Percentiles rank a stretch among this genome's conserved stretches.
phyloP scores from a whole-genome alignment of 495 filamentous ascomycete genomes.

The Daldinia childiae region DNA sequence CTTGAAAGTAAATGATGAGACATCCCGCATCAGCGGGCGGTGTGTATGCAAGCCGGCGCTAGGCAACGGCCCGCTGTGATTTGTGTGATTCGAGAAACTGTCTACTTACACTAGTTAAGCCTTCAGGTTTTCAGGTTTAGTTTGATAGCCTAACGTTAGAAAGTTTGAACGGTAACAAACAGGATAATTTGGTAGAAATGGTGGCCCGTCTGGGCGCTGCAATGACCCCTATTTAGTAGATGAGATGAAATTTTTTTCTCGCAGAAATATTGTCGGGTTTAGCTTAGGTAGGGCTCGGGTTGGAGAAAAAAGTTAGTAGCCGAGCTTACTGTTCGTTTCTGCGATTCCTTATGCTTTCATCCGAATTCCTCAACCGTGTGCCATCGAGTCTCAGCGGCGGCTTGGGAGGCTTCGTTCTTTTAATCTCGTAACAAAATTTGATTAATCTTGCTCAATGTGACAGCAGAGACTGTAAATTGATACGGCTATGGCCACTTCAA shows the following conservation, averaged over 20 bases:
- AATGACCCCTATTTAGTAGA: constrained; percentile 4
- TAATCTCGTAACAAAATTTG: constrained; percentile 41
- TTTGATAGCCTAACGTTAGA: constrained; percentile 19
- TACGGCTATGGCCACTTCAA: constrained; percentile 17
- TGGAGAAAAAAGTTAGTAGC: constrained; percentile 24
- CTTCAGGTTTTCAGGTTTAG: constrained; percentile 27
- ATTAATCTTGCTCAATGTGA: constrained; percentile 32
- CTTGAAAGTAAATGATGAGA: constrained; percentile 15
- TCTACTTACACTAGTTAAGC: constrained; percentile 34
- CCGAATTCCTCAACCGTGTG: constrained; percentile 19
- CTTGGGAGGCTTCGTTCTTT: constrained; percentile 17
- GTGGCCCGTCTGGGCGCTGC: constrained; percentile 35
- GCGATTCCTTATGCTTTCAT: constrained; percentile 15
- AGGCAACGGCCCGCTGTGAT: constrained; percentile 26
- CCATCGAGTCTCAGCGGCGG: constrained; percentile 8
- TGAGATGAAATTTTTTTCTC: neutral
- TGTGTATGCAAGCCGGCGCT: constrained; percentile 17
- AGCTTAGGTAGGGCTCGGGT: constrained; percentile 23
- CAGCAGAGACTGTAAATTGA: constrained; percentile 20
- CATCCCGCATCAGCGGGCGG: constrained; percentile 19
- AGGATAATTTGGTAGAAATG: constrained; percentile 37
- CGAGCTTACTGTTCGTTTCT: constrained; percentile 42
- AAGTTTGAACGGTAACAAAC: constrained; percentile 36
- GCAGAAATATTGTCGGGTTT: constrained; percentile 9
- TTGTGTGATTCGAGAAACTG: constrained; percentile 28